Evolutionary conservation across 495 filamentous ascomycete species (phyloP).

Genomic region (Chaetomium fimeti): DNA sequence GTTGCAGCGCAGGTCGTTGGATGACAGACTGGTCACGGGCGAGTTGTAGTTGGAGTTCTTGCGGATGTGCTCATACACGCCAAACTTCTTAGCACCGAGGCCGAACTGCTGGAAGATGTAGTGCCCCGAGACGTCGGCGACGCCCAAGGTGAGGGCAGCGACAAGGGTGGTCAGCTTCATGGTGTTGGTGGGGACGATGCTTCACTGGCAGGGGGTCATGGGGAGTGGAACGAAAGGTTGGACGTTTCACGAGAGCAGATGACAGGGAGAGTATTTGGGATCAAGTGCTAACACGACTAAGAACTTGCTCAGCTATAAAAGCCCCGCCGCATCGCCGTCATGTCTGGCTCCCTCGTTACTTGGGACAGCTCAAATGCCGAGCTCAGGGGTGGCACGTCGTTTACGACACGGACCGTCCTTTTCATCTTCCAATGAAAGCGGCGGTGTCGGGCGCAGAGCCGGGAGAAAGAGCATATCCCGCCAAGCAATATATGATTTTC

Average conservation of each 20-base stretch:
- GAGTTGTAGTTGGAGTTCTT: slow-evolving; percentile 59
- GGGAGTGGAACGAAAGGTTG: neutral
- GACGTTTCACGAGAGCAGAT: neutral
- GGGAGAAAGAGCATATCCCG: slow-evolving; percentile 14
- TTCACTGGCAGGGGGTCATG: neutral
- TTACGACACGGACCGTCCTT: slow-evolving; percentile 32
- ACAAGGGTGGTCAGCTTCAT: slow-evolving; percentile 41
- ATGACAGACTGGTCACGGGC: slow-evolving; percentile 54
- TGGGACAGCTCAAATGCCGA: slow-evolving; percentile 29
- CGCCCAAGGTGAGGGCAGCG: slow-evolving; percentile 39
- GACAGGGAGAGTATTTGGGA: neutral
- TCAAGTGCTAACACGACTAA: neutral
- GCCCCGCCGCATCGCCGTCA: neutral
- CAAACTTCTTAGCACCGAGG: slow-evolving; percentile 46
- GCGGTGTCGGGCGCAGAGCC: slow-evolving; percentile 12
- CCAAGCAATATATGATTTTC: slow-evolving; percentile 18
- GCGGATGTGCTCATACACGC: slow-evolving; percentile 53
- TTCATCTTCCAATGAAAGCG: slow-evolving; percentile 1
- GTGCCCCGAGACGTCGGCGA: slow-evolving; percentile 40
- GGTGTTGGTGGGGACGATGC: neutral
- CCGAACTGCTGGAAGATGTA: slow-evolving; percentile 54
- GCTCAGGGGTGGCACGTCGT: slow-evolving; percentile 22
- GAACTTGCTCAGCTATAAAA: neutral
- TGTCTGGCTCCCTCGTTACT: neutral
- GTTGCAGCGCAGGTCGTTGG: slow-evolving; percentile 58